Conservation (phyloP, 2,329 filamentous ascomycete genomes). For the Colletotrichum godetiae region DNA sequence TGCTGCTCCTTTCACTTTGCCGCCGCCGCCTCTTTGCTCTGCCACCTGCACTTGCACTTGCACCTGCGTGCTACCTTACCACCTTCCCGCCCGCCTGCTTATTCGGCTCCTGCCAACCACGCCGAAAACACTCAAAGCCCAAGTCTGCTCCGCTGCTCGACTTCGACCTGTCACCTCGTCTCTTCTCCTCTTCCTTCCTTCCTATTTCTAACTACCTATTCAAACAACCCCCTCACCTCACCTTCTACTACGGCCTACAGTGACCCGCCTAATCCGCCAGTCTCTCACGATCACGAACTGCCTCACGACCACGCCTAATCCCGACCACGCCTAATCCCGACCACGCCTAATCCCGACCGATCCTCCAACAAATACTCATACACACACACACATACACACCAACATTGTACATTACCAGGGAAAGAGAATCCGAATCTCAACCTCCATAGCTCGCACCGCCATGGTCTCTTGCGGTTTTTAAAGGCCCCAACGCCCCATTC, state of each 20-base stretch:
- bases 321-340: not conserved
- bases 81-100: not conserved
- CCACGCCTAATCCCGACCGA: not conserved
- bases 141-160: constrained; percentile 15
- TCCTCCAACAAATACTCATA: not conserved
- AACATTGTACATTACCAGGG: not conserved
- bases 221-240: not conserved
- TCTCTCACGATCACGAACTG: constrained; percentile 19
- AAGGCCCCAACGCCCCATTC: constrained; percentile 13
- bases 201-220: not conserved
- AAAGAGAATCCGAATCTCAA: constrained; percentile 2
- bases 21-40: constrained; percentile 6
- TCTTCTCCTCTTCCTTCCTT: not conserved
- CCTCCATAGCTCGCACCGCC: constrained; percentile 18
- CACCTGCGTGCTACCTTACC: too few species aligned
- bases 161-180: not conserved
- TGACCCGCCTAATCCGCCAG: not conserved
- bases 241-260: not conserved
- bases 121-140: constrained; percentile 28
- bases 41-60: not conserved
- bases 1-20: constrained; percentile 24
- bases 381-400: not conserved
- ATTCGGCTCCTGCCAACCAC: constrained; percentile 24
- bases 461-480: constrained; percentile 25
- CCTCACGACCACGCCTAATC: not conserved